Conservation (phyloP, 1,284 basidiomycete genomes). For the Malassezia obtusa region DNA sequence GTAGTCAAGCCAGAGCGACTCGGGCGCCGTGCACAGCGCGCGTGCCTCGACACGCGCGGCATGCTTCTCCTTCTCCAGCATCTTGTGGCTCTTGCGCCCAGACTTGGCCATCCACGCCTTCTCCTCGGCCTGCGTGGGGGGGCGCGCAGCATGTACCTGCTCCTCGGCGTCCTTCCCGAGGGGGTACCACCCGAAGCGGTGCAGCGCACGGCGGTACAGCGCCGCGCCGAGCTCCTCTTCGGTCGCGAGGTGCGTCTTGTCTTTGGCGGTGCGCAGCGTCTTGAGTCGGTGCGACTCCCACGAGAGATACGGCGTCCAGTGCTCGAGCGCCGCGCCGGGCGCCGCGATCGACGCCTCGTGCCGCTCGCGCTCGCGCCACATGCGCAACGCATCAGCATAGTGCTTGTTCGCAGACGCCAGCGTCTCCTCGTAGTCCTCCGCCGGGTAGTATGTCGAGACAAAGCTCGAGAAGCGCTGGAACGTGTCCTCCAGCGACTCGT, state of each 20-base stretch:
- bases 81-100: conserved; percentile 11
- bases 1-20: conserved; percentile 38
- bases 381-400: conserved; percentile 18
- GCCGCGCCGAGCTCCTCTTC: conserved; percentile 7
- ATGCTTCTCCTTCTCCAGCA: conserved; percentile 13
- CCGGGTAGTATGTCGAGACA: conserved; percentile 25
- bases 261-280: conserved; percentile 18
- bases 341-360: conserved; percentile 21
- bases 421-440: conserved; percentile 31
- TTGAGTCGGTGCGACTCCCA: conserved; percentile 23
- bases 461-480: conserved; percentile 35
- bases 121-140: conserved; percentile 8
- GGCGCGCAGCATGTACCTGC: conserved; percentile 17
- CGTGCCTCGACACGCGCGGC: conserved; percentile 20
- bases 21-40: conserved; percentile 17
- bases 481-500: conserved; percentile 22
- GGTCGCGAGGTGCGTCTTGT: conserved; percentile 16
- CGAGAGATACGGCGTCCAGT: conserved; percentile 21
- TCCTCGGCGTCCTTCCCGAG: conserved; percentile 10
- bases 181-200: conserved; percentile 8
- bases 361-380: conserved; percentile 18
- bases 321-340: conserved; percentile 9
- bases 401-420: conserved; percentile 29
- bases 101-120: not conserved
- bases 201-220: conserved; percentile 12